Evolutionary conservation across 176 grass and related monocot species (phyloP).

Genomic region (Saccharum spontaneum): DNA sequence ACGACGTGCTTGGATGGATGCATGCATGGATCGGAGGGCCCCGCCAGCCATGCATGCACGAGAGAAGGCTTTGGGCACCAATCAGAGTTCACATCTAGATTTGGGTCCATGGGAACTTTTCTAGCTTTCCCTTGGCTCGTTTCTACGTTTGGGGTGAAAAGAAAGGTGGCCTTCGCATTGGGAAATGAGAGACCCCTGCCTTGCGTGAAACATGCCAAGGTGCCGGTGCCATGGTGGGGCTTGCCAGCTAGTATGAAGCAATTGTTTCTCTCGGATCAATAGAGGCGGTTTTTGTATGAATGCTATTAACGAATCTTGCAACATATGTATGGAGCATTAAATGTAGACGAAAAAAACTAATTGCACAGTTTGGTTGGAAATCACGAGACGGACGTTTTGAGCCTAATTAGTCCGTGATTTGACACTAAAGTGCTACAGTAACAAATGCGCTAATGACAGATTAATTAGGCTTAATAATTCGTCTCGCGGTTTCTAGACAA

Average conservation of each 20-base stretch:
- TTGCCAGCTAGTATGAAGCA: not conserved
- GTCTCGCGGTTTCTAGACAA: no score
- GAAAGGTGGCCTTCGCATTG: not conserved
- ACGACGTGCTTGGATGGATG: not conserved
- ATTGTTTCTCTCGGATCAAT: not conserved
- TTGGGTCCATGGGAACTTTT: conserved; percentile 1
- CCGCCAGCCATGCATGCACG: not conserved
- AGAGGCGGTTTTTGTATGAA: no score
- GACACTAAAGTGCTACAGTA: no score
- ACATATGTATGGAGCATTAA: no score
- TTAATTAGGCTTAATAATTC: no score
- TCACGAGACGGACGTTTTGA: no score
- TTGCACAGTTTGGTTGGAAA: no score
- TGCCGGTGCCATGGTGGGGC: not conserved
- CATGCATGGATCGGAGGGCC: not conserved
- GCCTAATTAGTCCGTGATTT: no score
- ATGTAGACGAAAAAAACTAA: no score
- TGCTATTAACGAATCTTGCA: no score
- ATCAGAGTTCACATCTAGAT: conserved; percentile 20
- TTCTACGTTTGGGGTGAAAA: not conserved
- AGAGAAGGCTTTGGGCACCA: not conserved
- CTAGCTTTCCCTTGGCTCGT: not conserved
- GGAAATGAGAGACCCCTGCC: not conserved
- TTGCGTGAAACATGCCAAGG: conserved; percentile 25
- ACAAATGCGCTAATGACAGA: no score